Evolutionary conservation across 306 rosid species (phyloP).

Genomic region (Vigna radiata): DNA sequence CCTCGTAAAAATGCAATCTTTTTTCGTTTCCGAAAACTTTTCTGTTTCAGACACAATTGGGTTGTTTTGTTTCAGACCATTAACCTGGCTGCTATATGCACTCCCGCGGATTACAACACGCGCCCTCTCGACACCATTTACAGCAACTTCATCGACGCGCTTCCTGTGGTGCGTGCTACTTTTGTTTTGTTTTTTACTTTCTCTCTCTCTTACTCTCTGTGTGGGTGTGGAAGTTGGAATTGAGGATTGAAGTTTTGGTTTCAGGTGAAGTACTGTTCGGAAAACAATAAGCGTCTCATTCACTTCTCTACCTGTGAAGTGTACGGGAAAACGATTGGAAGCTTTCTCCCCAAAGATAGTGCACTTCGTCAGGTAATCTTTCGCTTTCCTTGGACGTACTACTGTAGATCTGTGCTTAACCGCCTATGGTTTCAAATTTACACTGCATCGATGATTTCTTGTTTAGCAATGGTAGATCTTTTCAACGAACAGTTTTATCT

Average conservation of each 20-base stretch:
- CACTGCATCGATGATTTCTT: background rate
- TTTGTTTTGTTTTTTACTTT: background rate
- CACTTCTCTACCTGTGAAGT: slow-evolving; percentile 98
- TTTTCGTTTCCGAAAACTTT: no score
- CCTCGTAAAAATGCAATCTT: no score
- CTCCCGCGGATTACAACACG: slow-evolving; percentile 95
- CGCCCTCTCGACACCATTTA: slow-evolving; percentile 93
- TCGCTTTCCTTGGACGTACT: background rate
- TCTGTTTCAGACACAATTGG: background rate
- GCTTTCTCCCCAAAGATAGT: slow-evolving; percentile 92
- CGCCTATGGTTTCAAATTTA: background rate
- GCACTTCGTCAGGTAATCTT: slow-evolving; percentile 80
- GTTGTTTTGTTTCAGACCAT: slow-evolving; percentile 57
- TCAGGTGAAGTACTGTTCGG: slow-evolving; percentile 93
- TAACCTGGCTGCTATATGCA: slow-evolving; percentile 93
- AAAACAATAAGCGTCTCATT: slow-evolving; percentile 83
- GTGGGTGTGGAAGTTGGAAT: background rate
- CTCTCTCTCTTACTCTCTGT: background rate
- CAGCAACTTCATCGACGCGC: slow-evolving; percentile 93
- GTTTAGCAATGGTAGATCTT: background rate
- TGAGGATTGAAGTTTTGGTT: slow-evolving; percentile 36
- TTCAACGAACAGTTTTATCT: background rate
- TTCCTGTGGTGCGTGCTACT: slow-evolving; percentile 75
- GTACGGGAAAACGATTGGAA: slow-evolving; percentile 93
- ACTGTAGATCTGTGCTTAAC: slow-evolving; percentile 21